Percentiles rank a stretch among this genome's conserved stretches.
phyloP scores from a whole-genome alignment of 306 rosid species.

The Luffa aegyptiaca region DNA sequence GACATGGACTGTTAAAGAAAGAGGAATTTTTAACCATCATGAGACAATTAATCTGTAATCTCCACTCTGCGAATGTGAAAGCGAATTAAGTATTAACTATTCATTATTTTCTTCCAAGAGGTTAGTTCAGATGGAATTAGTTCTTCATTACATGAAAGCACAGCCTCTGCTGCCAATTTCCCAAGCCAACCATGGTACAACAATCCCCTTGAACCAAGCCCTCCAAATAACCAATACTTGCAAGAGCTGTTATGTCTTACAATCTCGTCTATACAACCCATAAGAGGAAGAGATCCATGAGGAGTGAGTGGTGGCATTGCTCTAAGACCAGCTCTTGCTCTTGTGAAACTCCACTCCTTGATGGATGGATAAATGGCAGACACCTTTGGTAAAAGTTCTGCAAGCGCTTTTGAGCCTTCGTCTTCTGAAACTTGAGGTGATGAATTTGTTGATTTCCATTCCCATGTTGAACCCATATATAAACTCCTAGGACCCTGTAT shows the following conservation, averaged over 20 bases:
- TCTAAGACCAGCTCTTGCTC: conserved; percentile 88
- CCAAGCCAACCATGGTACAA: conserved; percentile 91
- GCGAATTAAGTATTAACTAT: not conserved
- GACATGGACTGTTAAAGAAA: not conserved
- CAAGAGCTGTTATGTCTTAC: conserved; percentile 29
- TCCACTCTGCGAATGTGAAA: too few species aligned
- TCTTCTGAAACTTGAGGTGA: conserved; percentile 44
- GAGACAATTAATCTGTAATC: not conserved
- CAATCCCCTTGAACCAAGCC: conserved; percentile 90
- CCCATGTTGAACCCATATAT: conserved; percentile 83
- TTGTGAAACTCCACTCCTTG: conserved; percentile 49
- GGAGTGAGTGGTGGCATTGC: conserved; percentile 94
- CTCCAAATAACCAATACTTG: conserved; percentile 82
- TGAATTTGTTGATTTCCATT: conserved; percentile 73
- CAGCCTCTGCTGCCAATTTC: conserved; percentile 64
- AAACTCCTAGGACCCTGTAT: conserved; percentile 52
- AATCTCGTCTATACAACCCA: conserved; percentile 65
- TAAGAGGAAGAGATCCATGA: conserved; percentile 72
- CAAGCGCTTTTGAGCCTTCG: conserved; percentile 53
- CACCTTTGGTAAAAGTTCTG: conserved; percentile 70
- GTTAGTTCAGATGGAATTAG: conserved; percentile 65
- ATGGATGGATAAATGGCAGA: conserved; percentile 51
- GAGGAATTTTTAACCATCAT: not conserved
- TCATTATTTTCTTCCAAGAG: conserved; percentile 48
- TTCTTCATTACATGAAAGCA: conserved; percentile 50